Percentiles rank a stretch among this genome's conserved stretches.
phyloP scores from a whole-genome alignment of 495 filamentous ascomycete genomes.

The Pyrenopolyporus hunteri region DNA sequence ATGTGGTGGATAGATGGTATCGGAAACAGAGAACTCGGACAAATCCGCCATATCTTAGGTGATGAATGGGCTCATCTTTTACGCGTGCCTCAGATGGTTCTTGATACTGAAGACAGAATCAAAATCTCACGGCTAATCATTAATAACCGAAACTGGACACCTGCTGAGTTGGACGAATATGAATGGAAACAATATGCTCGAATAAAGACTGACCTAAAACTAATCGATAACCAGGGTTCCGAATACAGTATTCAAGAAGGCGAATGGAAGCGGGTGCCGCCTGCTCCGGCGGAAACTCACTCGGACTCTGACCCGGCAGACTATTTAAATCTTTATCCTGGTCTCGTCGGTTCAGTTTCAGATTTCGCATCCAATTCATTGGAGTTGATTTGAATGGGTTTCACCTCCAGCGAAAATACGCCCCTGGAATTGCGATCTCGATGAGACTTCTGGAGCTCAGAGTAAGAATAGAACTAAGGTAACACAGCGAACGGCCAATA shows the following conservation, averaged over 20 bases:
- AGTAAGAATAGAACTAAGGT: not conserved
- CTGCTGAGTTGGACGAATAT: conserved; percentile 29
- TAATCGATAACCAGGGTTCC: conserved; percentile 23
- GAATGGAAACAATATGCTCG: conserved; percentile 29
- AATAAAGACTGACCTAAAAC: conserved; percentile 21
- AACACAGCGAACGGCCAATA: too few relatives aligned
- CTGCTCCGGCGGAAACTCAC: not conserved
- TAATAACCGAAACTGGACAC: conserved; percentile 45
- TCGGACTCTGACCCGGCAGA: not conserved
- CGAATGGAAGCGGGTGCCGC: conserved; percentile 24
- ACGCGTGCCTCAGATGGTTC: conserved; percentile 44
- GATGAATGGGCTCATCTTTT: conserved; percentile 44
- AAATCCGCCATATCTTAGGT: conserved; percentile 47
- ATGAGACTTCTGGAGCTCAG: too few relatives aligned
- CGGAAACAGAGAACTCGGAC: conserved; percentile 45
- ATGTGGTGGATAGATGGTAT: conserved; percentile 57
- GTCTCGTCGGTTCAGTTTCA: not conserved
- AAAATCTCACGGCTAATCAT: conserved; percentile 46
- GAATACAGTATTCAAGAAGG: conserved; percentile 27
- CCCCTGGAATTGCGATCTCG: too few relatives aligned
- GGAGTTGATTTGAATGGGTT: not conserved
- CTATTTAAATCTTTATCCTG: conserved; percentile 5
- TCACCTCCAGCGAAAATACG: not conserved
- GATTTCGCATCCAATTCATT: not conserved
- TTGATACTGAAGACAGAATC: conserved; percentile 20